These are phyloP conservation scores for Eutrema yunnanense DNA, from an alignment of 345 rosid species.

Conservation along the genomic window DNA sequence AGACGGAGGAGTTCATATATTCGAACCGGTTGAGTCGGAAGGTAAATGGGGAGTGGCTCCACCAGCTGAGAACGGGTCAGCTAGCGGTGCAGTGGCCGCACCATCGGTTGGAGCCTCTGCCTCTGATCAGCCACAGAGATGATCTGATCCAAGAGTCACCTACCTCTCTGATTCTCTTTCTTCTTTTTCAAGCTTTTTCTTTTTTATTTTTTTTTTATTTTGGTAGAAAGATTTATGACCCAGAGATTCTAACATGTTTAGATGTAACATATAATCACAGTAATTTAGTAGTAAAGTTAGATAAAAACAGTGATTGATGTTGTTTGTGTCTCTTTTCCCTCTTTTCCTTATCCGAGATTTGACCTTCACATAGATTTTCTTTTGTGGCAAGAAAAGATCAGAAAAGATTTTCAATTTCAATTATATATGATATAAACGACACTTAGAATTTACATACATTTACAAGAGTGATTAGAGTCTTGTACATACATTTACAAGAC, in stretches of 20 bases:
- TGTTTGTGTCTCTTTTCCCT: neutral
- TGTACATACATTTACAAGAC: neutral
- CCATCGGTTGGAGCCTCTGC: constrained; percentile 69
- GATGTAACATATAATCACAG: constrained; percentile 22
- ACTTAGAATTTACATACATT: neutral
- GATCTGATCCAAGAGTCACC: constrained; percentile 26
- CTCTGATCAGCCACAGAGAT: constrained; percentile 84
- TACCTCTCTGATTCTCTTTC: neutral
- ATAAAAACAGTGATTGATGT: neutral
- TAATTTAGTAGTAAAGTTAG: neutral
- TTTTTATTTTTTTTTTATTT: neutral
- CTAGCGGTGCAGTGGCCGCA: constrained; percentile 51
- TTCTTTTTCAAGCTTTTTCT: neutral
- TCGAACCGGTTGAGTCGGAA: constrained; percentile 92
- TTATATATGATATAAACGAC: neutral
- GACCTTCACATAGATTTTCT: neutral
- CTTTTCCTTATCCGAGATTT: neutral
- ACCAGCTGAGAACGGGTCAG: constrained; percentile 82
- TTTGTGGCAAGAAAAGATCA: neutral
- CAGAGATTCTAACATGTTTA: constrained; percentile 28
- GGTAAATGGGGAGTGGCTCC: constrained; percentile 95
- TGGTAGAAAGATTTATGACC: constrained; percentile 20
- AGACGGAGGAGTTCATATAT: constrained; percentile 92
- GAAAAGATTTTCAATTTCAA: neutral
- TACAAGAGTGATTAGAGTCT: neutral